Evolutionary conservation across 2,329 filamentous ascomycete species (phyloP), one percentile per base, ranked within the genome.

Genomic region (Sporothrix pallida): DNA sequence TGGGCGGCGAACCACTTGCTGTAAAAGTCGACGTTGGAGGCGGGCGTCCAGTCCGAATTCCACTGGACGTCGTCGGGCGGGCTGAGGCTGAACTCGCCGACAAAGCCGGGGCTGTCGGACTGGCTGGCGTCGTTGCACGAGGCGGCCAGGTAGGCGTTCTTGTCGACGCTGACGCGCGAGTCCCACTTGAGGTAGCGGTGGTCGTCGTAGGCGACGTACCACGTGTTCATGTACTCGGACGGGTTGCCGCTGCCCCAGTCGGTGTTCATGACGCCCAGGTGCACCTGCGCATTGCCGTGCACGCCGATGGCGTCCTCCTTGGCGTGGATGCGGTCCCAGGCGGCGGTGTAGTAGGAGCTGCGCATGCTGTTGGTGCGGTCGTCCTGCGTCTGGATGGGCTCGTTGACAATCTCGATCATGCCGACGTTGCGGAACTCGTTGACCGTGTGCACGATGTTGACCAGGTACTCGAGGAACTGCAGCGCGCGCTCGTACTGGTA

Each of bases 121-220:
- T 81, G 80, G 23, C 84, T 83, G 76, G 86, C 80, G 72, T 84
- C 83, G 12, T 77, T 81, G 80, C 89, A 90, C 0, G 86, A 86
- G 2, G 84, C 82, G 2, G 78, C 73, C 56, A 91, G 82, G 75
- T 90, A 90, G 8, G 81, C 83, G 1, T 81, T 80, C 74, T 89
- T 83, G 7, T 81, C 83, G 0, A 82, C 80, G 0, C 80, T 72
- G 81, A 23, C 79, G 10, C 72, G 50, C 79, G 2, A 80, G 76
- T 74, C 85, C 81, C 85, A 90, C 77, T 89, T 89, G 37, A 88
- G 79, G 78, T 90, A 91, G 23, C 87, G 83, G 76, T 90, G 88
- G 78, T 89, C 85, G 78, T 90, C 88, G 77, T 86, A 91, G 44
- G 85, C 85, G 13, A 86, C 81, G 44, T 83, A 79, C 26, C 82